Evolutionary conservation across 306 rosid species (phyloP), one percentile per base, ranked within the genome.

Genomic region (Castanea sativa): DNA sequence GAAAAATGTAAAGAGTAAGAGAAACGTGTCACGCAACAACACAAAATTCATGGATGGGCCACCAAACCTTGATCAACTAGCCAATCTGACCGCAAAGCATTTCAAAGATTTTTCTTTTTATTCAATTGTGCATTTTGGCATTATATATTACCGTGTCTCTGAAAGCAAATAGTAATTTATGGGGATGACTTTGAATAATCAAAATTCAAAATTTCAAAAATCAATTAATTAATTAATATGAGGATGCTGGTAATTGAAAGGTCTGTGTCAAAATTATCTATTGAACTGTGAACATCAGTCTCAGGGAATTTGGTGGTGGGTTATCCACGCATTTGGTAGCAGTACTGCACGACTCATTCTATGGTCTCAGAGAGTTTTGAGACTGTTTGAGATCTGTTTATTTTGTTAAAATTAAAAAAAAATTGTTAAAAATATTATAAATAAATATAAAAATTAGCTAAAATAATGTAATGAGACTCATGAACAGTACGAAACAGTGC

Each of bases 21-120:
- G 78, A 71, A 86, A 65, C 58, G 77, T 81, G 82, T 73, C 77
- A 63, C 75, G 73, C 69, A 68, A 53, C 55, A 75, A 49, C 65
- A 55, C 65, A 30, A 23, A 69, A 58, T 80, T 80, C 63, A 14
- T 68, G 6, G 5, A n/a, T 51, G 64, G 49, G 61, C 30, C 82
- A 58, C 85, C 79, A 73, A 60, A 16, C 59, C 69, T 64, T 51
- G 64, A 35, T 59, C 78, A 19, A 61, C 18, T 80, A 45, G 53
- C 53, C 16, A 49, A n/a, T 76, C 55, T 16, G 76, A 67, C 19
- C 20, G 56, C 73, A 70, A 0, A 5, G 14, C 23, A 18, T 12
- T 13, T 45, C 33, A 8, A 14, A 2, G 57, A 12, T 30, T 33
- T 21, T 19, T 4, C 3, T 18, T 14, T 32, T 53, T 14, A 6